Evolutionary conservation across 2,329 filamentous ascomycete genomes (phyloP).

Genomic region (Fusarium abutilonis): DNA sequence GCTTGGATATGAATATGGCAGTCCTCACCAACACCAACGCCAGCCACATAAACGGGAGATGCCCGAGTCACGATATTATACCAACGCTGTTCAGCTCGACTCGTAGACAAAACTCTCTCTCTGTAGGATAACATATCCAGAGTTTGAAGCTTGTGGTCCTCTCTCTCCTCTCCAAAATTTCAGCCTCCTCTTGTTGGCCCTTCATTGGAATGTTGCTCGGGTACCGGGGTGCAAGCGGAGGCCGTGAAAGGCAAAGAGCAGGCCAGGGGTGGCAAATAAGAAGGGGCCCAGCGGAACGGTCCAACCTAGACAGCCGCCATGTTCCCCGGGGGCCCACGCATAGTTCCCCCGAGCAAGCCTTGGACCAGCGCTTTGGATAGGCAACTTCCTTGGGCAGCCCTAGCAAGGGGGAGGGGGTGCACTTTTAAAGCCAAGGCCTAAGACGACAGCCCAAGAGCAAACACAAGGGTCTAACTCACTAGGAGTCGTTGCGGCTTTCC

Average conservation of each 20-base stretch:
- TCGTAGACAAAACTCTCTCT: conserved; percentile 1
- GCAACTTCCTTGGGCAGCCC: conserved; percentile 28
- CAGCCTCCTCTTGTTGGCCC: conserved; percentile 24
- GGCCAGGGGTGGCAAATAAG: conserved; percentile 26
- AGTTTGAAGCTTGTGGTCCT: conserved; percentile 7
- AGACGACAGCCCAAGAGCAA: conserved; percentile 10
- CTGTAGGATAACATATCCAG: neutral
- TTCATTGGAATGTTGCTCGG: conserved; percentile 38
- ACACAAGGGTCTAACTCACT: conserved; percentile 19
- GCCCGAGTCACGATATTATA: conserved; percentile 26
- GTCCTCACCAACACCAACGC: conserved; percentile 5
- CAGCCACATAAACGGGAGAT: conserved; percentile 12
- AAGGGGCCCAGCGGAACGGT: conserved; percentile 43
- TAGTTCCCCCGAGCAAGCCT: conserved; percentile 40
- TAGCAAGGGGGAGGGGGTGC: conserved; percentile 15
- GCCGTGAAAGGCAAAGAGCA: neutral
- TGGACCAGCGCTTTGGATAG: conserved; percentile 35
- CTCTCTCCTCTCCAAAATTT: conserved; percentile 23
- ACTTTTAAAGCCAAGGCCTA: conserved; percentile 1
- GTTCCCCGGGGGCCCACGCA: conserved; percentile 27
- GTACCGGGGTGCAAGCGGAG: conserved; percentile 27
- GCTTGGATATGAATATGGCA: neutral
- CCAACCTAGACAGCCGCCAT: conserved; percentile 43
- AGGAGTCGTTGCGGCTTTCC: conserved; percentile 24
- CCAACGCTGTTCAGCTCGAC: conserved; percentile 18